phyloP scores from a whole-genome alignment of 2,329 filamentous ascomycete genomes.

The Sporothrix inflata region DNA sequence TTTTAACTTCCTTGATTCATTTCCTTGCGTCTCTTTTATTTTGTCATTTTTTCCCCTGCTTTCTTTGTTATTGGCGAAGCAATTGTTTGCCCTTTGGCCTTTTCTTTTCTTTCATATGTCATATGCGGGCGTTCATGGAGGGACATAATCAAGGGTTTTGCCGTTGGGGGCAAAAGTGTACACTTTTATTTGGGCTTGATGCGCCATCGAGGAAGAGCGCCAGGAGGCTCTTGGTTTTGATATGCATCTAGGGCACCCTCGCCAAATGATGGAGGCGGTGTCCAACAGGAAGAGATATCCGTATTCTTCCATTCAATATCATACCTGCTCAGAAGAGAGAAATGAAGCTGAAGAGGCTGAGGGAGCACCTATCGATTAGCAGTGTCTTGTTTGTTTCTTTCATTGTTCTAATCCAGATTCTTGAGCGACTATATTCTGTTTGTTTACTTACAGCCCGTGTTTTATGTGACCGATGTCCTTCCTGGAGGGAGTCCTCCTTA shows the following conservation, averaged over 20 bases:
- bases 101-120: slow-evolving; percentile 18
- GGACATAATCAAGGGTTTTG: background rate
- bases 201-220: background rate
- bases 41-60: background rate
- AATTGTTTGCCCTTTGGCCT: background rate
- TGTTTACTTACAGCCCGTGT: background rate
- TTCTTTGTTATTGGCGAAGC: slow-evolving; percentile 9
- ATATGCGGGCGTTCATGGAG: slow-evolving; percentile 13
- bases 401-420: background rate
- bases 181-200: background rate
- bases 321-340: background rate
- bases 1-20: background rate
- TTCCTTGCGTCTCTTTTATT: background rate
- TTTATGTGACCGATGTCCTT: background rate
- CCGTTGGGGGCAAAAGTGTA: background rate
- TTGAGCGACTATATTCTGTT: background rate
- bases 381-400: background rate
- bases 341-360: background rate
- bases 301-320: background rate
- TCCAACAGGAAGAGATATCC: background rate
- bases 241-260: no score
- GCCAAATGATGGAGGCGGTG: no score
- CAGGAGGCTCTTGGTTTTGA: background rate
- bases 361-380: background rate
- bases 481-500: no score